Evolutionary conservation across 2,329 filamentous ascomycete species (phyloP), one percentile per base, ranked within the genome.

Genomic region (Amauroascus verrucosus): DNA sequence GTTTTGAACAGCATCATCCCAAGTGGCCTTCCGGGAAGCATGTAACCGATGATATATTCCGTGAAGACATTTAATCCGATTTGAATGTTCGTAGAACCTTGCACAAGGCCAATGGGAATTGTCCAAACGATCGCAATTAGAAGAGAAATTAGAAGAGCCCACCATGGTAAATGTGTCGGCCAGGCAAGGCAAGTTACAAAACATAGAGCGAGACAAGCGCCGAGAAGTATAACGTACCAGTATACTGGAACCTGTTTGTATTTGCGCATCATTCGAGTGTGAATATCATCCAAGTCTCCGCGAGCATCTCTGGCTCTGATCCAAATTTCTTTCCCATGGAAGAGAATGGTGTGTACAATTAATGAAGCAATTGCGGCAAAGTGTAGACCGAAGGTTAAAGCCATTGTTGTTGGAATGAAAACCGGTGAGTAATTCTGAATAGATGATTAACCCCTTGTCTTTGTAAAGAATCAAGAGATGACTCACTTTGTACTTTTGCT

Each of bases 1-100:
- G 82, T 85, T 68, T 86, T 86, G 72, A 87, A 87, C 70, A 87
- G 77, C 83, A 88, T 88, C 77, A 86, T 83, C 46, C 83, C 83
- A 56, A 87, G 73, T 1, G 84, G 84, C 2, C 77, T 76, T 24
- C 84, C 84, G 0, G 84, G 84, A 48, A 84, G 77, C 75, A 87
- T 83, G 66, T 87, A 87, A 5, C 84, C 84, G 56, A 84, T 77
- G 56, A 88, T 77, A 61, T 84, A 85, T 64, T 86, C 83, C n/a
- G 83, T 84, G 55, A 87, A 68, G 16, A 88, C 82, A 59, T 88
- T 88, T 33, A 87, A 72, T 3, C 82, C 82, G 3, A 86, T 82
- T 37, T 68, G 59, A 13, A 79, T 83, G 62, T 86, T 86, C 72
- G 65, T 84, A 3, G 84, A 85, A 3, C 83, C 85, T 61, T 85